A percentile compares a stretch with the other conserved stretches of the same genome.
phyloP scores from a whole-genome alignment of 2,329 filamentous ascomycete genomes.

The Ascosphaera apis region DNA sequence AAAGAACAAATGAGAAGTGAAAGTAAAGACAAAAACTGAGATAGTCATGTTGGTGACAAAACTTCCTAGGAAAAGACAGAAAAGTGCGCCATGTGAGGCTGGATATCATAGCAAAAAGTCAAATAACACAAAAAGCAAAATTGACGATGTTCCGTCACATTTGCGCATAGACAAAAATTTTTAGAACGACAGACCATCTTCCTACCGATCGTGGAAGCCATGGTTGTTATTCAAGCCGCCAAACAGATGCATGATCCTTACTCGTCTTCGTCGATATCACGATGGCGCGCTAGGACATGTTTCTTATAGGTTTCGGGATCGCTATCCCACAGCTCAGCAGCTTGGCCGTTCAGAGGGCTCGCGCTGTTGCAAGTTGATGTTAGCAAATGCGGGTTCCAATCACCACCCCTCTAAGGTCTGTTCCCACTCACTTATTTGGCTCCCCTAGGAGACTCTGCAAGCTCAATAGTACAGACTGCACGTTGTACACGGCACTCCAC shows the following conservation, averaged over 20 bases:
- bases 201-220: too few species aligned
- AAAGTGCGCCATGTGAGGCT: too few species aligned
- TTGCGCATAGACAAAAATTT: too few species aligned
- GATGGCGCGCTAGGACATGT: slow-evolving; percentile 39
- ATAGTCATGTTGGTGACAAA: too few species aligned
- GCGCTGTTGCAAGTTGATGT: slow-evolving; percentile 33
- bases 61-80: too few species aligned
- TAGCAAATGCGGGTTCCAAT: background rate
- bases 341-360: slow-evolving; percentile 86
- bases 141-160: too few species aligned
- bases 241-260: slow-evolving; percentile 6
- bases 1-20: too few species aligned
- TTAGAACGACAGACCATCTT: too few species aligned
- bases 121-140: too few species aligned
- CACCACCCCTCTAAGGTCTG: background rate
- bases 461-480: slow-evolving; percentile 77
- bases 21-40: too few species aligned
- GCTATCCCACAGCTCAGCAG: slow-evolving; percentile 86
- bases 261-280: slow-evolving; percentile 28
- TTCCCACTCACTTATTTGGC: slow-evolving; percentile 73
- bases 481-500: slow-evolving; percentile 96
- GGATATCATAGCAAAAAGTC: too few species aligned
- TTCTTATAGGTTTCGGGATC: slow-evolving; percentile 71
- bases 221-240: background rate
- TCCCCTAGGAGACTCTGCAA: slow-evolving; percentile 88